Conservation (phyloP, 176 grass and related monocot genomes). For the Cenchrus purpureus region DNA sequence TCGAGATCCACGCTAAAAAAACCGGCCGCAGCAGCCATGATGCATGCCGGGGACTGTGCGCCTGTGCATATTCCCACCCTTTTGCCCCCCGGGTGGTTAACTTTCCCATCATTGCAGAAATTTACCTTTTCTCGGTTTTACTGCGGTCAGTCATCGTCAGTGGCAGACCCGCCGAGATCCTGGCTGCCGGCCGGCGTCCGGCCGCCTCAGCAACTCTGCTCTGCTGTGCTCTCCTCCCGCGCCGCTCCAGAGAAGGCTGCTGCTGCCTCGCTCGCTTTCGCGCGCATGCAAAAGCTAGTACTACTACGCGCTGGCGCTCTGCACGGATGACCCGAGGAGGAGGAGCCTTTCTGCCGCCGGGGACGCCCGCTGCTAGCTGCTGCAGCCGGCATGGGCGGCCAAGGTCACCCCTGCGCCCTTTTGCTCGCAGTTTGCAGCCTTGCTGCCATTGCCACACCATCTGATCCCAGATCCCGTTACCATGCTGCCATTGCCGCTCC, state of each 20-base stretch:
- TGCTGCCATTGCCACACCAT: conserved; percentile 14
- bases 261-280: background rate
- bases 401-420: background rate
- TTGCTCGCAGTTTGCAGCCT: background rate
- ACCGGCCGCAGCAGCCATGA: conserved; percentile 30
- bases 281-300: conserved; percentile 32
- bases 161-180: background rate
- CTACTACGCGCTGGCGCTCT: background rate
- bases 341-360: conserved; percentile 4
- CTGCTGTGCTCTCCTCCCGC: background rate
- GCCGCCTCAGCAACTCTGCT: background rate
- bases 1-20: conserved; percentile 90
- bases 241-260: conserved; percentile 4
- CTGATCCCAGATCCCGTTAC: background rate
- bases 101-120: conserved; percentile 84
- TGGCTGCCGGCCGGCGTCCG: background rate
- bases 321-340: background rate
- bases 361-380: too few relatives aligned
- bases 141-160: conserved; percentile 35
- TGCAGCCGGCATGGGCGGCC: too few relatives aligned
- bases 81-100: conserved; percentile 49
- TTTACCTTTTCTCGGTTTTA: conserved; percentile 63
- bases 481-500: conserved; percentile 13
- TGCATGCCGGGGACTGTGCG: conserved; percentile 51
- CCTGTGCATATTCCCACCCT: conserved; percentile 50